Evolutionary conservation across 1,284 basidiomycete species (phyloP).

Genomic region (Ustilago shanxiensis): DNA sequence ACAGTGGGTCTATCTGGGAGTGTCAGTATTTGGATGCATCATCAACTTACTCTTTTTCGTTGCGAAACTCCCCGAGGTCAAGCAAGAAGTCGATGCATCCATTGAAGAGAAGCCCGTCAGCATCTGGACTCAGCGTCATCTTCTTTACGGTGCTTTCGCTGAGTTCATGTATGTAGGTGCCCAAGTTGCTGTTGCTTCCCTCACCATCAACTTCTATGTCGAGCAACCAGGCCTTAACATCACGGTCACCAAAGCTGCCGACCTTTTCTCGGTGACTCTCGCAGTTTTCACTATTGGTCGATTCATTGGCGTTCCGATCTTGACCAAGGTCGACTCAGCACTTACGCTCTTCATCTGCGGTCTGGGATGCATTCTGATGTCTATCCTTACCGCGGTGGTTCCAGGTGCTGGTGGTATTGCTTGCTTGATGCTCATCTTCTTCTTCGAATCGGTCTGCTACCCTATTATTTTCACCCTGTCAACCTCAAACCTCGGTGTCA

Average conservation of each 20-base stretch:
- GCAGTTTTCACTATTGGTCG: slow-evolving; percentile 76
- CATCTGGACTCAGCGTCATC: slow-evolving; percentile 80
- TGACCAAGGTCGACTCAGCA: slow-evolving; percentile 77
- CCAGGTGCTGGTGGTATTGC: slow-evolving; percentile 76
- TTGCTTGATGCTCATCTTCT: slow-evolving; percentile 79
- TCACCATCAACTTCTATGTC: slow-evolving; percentile 77
- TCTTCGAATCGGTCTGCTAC: slow-evolving; percentile 76
- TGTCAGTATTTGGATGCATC: slow-evolving; percentile 76
- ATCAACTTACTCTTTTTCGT: slow-evolving; percentile 81
- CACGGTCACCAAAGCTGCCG: slow-evolving; percentile 25
- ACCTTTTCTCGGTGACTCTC: slow-evolving; percentile 75
- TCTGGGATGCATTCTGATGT: slow-evolving; percentile 74
- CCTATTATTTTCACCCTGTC: slow-evolving; percentile 77
- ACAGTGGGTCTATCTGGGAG: slow-evolving; percentile 86
- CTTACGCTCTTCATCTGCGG: slow-evolving; percentile 73
- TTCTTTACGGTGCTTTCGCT: slow-evolving; percentile 79
- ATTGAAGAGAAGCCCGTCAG: slow-evolving; percentile 62
- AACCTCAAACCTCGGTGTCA: slow-evolving; percentile 73
- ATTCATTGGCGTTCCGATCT: slow-evolving; percentile 75
- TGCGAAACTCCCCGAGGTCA: slow-evolving; percentile 81
- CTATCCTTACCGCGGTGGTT: slow-evolving; percentile 74
- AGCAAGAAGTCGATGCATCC: slow-evolving; percentile 59
- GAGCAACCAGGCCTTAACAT: slow-evolving; percentile 42
- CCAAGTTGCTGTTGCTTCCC: slow-evolving; percentile 79
- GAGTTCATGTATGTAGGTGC: slow-evolving; percentile 81